Evolutionary conservation across 257 asterid genomes (phyloP).

Genomic region (Capsicum rhomboideum): DNA sequence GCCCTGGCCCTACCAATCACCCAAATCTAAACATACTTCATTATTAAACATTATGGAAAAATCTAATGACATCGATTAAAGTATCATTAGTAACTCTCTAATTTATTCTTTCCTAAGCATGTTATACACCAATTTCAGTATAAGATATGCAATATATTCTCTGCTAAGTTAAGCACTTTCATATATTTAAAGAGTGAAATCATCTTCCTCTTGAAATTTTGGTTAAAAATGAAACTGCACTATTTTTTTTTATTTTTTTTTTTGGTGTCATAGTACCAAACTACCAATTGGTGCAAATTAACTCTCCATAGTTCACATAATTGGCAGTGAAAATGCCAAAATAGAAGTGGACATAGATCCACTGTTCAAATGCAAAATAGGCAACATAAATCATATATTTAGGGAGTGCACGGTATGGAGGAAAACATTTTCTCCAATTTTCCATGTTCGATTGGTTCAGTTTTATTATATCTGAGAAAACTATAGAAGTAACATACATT

Average conservation of each 20-base stretch:
- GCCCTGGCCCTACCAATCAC: neutral
- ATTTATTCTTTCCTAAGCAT: neutral
- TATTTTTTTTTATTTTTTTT: neutral
- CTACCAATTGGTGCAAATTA: neutral
- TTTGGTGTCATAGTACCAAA: neutral
- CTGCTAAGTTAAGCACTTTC: neutral
- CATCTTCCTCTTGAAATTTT: neutral
- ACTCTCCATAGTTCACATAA: too few relatives aligned
- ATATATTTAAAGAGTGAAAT: neutral
- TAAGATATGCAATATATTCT: neutral
- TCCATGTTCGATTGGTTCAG: too few relatives aligned
- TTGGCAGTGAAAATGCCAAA: too few relatives aligned
- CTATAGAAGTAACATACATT: too few relatives aligned
- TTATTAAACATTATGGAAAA: neutral
- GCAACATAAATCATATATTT: too few relatives aligned
- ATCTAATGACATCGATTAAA: neutral
- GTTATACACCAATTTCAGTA: neutral
- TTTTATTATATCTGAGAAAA: too few relatives aligned
- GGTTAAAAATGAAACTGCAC: neutral
- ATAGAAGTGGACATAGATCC: too few relatives aligned
- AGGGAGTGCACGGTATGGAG: too few relatives aligned
- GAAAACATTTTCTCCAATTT: too few relatives aligned
- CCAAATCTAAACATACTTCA: neutral
- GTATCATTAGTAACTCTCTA: neutral
- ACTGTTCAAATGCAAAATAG: too few relatives aligned